phyloP scores from a whole-genome alignment of 768 basidiomycete genomes.

The Naganishia antarctica region DNA sequence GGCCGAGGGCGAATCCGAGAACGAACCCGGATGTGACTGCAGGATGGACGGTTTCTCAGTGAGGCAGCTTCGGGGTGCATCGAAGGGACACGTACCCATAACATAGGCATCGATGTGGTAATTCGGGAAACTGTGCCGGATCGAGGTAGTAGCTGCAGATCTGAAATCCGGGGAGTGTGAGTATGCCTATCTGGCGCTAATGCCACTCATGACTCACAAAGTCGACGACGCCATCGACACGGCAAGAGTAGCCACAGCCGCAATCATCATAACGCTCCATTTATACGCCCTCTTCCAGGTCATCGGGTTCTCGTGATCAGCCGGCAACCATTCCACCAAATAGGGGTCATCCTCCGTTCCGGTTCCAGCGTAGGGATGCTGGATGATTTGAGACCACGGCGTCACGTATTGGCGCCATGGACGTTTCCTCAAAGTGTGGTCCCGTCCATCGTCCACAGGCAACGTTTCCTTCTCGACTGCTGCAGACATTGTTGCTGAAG shows the following conservation, averaged over 20 bases:
- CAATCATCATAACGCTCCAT: constrained; percentile 40
- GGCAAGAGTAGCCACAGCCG: constrained; percentile 39
- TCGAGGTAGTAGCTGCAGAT: constrained; percentile 31
- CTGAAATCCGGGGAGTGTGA: not conserved
- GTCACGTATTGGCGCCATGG: constrained; percentile 42
- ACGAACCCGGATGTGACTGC: constrained; percentile 33
- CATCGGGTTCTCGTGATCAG: constrained; percentile 42
- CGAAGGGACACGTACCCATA: constrained; percentile 31
- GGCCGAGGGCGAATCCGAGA: constrained; percentile 43
- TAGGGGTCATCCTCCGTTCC: constrained; percentile 45
- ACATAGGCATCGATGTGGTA: constrained; percentile 32
- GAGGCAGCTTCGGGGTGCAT: not conserved
- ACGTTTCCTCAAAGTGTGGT: constrained; percentile 36
- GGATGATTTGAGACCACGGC: constrained; percentile 37
- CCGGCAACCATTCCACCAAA: constrained; percentile 46
- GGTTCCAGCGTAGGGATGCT: constrained; percentile 38
- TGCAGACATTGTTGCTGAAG: not conserved
- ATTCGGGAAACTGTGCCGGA: constrained; percentile 26
- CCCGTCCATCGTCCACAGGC: constrained; percentile 7
- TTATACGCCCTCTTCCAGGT: constrained; percentile 39
- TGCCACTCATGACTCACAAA: constrained; percentile 32
- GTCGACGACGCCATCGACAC: constrained; percentile 44
- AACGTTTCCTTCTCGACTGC: no score
- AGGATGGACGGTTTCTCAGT: not conserved
- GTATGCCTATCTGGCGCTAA: not conserved